Evolutionary conservation across 192 early-diverging fungal species (phyloP), one percentile per base, ranked within the genome.

Genomic region (Borealophlyctis nickersoniae): DNA sequence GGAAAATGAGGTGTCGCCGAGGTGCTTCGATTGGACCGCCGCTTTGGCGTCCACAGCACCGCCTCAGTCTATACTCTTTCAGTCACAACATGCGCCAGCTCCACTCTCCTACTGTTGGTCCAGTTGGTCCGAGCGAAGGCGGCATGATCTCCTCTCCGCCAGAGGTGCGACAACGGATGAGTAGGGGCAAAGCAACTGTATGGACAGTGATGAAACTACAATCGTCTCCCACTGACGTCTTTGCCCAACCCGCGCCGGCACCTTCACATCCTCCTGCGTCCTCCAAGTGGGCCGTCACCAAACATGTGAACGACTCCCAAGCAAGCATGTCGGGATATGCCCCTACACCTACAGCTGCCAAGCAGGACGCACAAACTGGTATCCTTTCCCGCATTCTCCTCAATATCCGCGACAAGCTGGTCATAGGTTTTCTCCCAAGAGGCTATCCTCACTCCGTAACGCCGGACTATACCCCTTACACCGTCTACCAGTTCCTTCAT

Each of bases 401-500:
- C 52, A 64, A n/a, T 7, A 36, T 64, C 52, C 29, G 60, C 11
- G 51, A 69, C 19, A 69, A 49, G n/a, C 55, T 70, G 2, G 50
- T 48, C 0, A 66, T 71, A 36, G 66, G 36, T 19, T 94, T 94
- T 60, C 73, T 94, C 36, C 92, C 92, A 5, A 80, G 87, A 36
- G 87, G 83, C 34, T 91, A 86, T 62, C 87, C 87, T 28, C 75
- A 82, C 45, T 82, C 88, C 0, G 89, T 93, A 4, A 81, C 88
- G 4, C 73, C 77, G 33, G 86, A 91, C 71, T 94, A 93, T 68
- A 74, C 81, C 31, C 69, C 73, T 11, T 93, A 89, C 72, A 81
- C 84, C 29, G 74, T 87, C 52, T 94, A 90, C 87, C 85, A 89
- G 66, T 90, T 93, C 68, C 55, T 85, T 24, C 86, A 92, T 62